Base-by-base conservation (phyloP, 768 basidiomycete genomes). In the Daedaleopsis sinensis region DNA sequence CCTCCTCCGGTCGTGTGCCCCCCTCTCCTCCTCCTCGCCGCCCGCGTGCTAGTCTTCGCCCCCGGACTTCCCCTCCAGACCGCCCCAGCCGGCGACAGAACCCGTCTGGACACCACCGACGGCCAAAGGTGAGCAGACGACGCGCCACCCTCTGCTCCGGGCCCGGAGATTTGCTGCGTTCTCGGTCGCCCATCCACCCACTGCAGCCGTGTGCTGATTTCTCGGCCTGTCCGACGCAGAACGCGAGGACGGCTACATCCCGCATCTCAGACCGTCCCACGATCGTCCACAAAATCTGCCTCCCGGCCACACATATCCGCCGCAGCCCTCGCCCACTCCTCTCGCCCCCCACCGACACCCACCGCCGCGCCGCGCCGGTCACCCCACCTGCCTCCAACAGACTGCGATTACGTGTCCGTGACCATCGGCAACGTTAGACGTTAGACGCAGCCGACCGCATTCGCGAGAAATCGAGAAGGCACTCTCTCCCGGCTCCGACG, bases 361-460 rank as follows among this genome's bases (percentile, higher is more conserved):
- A 19, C 51, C 38, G 37, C 2, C 52, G 1, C 38, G 36, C 38
- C 52, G 52, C 52, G 32, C 23, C 15, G 47, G 21, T n/a, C 32
- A n/a, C 16, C 37, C 52, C 38, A 7, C 18, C 16, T 23, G 8
- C 37, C 21, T n/a, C 23, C 42, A 27, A 3, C 12, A 11, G 47
- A 32, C 27, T 32, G 47, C 43, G 38, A 37, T 64, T 59, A 64
- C 62, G 58, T 64, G 49, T 56, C 58, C 5, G 43, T 47, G 51
- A 52, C 58, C 18, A n/a, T n/a, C n/a, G n/a, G n/a, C n/a, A 12
- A 44, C 54, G 23, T 19, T 55, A 55, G 39, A 55, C 54, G 36
- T 32, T 50, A 48, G 32, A 35, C 48, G 13, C 54, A 43, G 53
- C 54, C 59, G 59, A 55, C 46, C 58, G 52, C 23, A 47, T 19